These are phyloP conservation scores for Nemania abortiva DNA, from an alignment of 2,329 filamentous ascomycete species.

Conservation along the genomic window DNA sequence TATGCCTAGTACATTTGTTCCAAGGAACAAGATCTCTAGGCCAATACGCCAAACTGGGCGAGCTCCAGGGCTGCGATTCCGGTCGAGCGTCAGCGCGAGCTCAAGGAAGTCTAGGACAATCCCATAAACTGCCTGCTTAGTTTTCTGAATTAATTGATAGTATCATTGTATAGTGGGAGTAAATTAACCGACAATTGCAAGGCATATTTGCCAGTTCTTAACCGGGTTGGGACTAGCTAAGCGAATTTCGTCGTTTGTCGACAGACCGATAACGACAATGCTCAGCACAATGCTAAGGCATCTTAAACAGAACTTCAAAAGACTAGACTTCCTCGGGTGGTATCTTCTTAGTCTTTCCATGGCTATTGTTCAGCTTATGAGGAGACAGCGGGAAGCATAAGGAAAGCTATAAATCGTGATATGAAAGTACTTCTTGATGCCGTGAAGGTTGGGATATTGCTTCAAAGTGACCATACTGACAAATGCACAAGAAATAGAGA, in stretches of 20 bases:
- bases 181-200: not conserved
- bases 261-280: not conserved
- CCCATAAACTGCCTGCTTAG: not conserved
- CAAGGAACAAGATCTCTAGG: not conserved
- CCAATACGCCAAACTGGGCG: not conserved
- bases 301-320: not conserved
- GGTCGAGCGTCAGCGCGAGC: not conserved
- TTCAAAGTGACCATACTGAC: too few species aligned
- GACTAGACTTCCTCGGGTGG: not conserved
- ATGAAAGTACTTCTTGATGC: too few species aligned
- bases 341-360: not conserved
- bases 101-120: not conserved
- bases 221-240: not conserved
- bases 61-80: not conserved
- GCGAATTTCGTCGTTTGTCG: not conserved
- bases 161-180: not conserved
- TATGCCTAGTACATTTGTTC: too few species aligned
- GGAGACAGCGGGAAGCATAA: too few species aligned
- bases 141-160: not conserved
- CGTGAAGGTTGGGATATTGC: too few species aligned
- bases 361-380: not conserved
- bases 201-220: not conserved
- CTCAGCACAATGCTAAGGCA: not conserved
- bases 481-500: too few species aligned
- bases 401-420: too few species aligned